Percentiles rank a stretch among this genome's conserved stretches.
These are phyloP conservation scores for Globisporangium acanthophoron DNA, from an alignment of 352 stramenopile species.

Conservation along the genomic window DNA sequence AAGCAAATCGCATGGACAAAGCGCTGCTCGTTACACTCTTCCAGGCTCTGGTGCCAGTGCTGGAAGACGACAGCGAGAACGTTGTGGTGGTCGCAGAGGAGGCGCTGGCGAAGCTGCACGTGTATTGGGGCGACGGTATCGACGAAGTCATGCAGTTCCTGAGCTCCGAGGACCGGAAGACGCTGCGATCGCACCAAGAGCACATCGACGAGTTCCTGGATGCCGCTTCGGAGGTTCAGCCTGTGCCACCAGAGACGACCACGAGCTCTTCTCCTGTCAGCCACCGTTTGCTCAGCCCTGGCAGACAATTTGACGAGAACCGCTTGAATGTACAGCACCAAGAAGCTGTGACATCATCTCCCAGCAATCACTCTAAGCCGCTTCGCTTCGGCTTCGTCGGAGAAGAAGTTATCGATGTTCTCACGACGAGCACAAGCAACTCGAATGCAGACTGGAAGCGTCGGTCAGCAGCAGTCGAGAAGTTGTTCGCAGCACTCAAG, in stretches of 20 bases:
- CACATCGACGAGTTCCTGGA: constrained; percentile 49
- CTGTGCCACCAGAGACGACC: background rate
- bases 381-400: constrained; percentile 47
- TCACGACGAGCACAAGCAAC: constrained; percentile 35
- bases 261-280: background rate
- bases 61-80: constrained; percentile 53
- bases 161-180: constrained; percentile 59
- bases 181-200: constrained; percentile 36
- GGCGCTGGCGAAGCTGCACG: constrained; percentile 52
- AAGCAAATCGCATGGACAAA: constrained; percentile 31
- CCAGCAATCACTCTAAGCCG: background rate
- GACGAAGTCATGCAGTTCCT: constrained; percentile 45
- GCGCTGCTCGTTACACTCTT: constrained; percentile 47
- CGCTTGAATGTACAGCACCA: background rate
- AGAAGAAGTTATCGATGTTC: constrained; percentile 25
- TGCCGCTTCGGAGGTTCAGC: constrained; percentile 8
- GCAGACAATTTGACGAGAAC: background rate
- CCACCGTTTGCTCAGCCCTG: background rate
- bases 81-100: constrained; percentile 66
- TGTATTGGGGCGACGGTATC: constrained; percentile 43
- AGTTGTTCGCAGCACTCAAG: constrained; percentile 38
- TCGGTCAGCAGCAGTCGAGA: constrained; percentile 45
- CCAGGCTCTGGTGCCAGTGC: constrained; percentile 47
- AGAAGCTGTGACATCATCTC: background rate
- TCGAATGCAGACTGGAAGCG: constrained; percentile 77